phyloP scores from a whole-genome alignment of 2,329 filamentous ascomycete genomes.

The Aspergillus flavus region DNA sequence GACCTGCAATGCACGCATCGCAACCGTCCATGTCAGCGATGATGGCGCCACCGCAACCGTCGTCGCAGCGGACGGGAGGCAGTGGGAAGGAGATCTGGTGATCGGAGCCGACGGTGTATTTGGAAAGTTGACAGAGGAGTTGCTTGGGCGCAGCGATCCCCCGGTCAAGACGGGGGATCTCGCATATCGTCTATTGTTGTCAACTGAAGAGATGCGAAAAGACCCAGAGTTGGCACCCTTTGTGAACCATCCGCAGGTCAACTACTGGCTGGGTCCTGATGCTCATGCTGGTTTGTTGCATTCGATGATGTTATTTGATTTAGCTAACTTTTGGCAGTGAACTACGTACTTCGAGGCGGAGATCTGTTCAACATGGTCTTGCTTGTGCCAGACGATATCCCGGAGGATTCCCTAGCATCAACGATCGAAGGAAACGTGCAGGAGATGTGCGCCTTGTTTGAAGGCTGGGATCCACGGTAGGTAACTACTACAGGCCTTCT shows the following conservation, averaged over 20 bases:
- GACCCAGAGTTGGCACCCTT: conserved; percentile 50
- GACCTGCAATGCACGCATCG: conserved; percentile 49
- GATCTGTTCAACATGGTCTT: neutral
- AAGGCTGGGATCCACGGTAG: conserved; percentile 59
- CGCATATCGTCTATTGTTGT: conserved; percentile 55
- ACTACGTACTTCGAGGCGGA: conserved; percentile 58
- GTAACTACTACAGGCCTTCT: neutral
- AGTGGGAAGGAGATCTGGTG: conserved; percentile 28
- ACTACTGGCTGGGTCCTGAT: conserved; percentile 58
- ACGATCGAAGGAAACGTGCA: conserved; percentile 52
- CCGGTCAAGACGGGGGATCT: conserved; percentile 58
- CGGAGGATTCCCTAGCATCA: neutral
- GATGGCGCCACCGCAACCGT: conserved; percentile 42
- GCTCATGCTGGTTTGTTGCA: conserved; percentile 45
- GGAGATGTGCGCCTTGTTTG: conserved; percentile 57
- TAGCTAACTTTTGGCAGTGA: conserved; percentile 39
- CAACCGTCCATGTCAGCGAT: conserved; percentile 40
- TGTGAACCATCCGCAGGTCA: conserved; percentile 51
- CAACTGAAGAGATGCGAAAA: conserved; percentile 51
- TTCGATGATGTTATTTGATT: fast-evolving
- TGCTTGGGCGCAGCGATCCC: conserved; percentile 46
- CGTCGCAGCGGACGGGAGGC: conserved; percentile 28
- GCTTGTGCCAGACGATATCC: neutral
- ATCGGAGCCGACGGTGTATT: conserved; percentile 33
- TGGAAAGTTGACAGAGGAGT: conserved; percentile 42